Conservation (phyloP, 2,329 filamentous ascomycete genomes). For the Pseudogymnoascus sp. region DNA sequence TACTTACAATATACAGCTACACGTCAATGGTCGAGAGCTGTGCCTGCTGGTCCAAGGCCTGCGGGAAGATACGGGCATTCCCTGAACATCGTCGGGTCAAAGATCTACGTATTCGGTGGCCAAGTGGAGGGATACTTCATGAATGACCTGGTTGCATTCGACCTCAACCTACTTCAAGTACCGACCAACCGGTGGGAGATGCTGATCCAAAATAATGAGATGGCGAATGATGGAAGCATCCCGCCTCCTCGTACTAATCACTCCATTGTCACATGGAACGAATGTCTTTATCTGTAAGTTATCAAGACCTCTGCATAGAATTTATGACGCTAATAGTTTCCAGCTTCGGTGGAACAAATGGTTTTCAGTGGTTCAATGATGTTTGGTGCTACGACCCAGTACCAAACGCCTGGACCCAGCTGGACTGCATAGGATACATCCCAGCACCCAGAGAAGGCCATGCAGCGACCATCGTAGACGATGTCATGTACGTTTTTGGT, state of each 20-base stretch:
- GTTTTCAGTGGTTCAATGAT: conserved; percentile 96
- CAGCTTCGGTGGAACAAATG: conserved; percentile 96
- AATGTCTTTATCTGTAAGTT: conserved; percentile 85
- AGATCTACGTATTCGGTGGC: conserved; percentile 94
- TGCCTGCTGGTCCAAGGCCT: conserved; percentile 78
- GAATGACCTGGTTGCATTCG: conserved; percentile 93
- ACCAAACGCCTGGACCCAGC: conserved; percentile 73
- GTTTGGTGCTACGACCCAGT: conserved; percentile 93
- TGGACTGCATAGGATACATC: conserved; percentile 97
- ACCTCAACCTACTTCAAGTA: conserved; percentile 88
- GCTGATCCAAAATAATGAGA: conserved; percentile 64
- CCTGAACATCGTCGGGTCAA: conserved; percentile 90
- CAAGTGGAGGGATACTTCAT: conserved; percentile 98
- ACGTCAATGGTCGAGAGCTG: conserved; percentile 91
- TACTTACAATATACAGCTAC: conserved; percentile 57
- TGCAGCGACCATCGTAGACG: conserved; percentile 84
- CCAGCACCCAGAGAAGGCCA: conserved; percentile 90
- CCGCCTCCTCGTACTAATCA: conserved; percentile 94
- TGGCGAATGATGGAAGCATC: conserved; percentile 53
- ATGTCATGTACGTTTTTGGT: conserved; percentile 99
- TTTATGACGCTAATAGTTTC: conserved; percentile 16
- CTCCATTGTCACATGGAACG: conserved; percentile 82
- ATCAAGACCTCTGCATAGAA: background rate
- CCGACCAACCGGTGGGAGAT: conserved; percentile 92
- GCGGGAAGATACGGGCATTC: conserved; percentile 93